Evolutionary conservation across 2,329 filamentous ascomycete genomes (phyloP), one percentile per base, ranked within the genome.

Genomic region (Cladosporium sp.): DNA sequence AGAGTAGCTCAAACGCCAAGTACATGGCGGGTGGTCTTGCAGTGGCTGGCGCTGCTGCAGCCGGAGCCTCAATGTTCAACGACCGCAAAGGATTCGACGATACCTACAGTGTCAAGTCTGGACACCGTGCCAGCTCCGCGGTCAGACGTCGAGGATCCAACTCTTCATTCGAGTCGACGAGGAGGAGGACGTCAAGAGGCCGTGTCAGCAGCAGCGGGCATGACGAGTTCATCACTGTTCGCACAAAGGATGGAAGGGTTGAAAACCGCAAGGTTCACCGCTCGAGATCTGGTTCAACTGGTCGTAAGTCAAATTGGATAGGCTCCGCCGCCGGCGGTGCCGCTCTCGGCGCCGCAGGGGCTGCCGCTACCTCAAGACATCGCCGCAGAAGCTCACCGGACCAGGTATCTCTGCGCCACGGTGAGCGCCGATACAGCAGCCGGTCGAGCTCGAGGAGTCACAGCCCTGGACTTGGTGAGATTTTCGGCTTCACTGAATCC

Each of bases 51-150:
- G 72, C 80, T 42, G 79, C 51, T 11, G 28, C 76, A 2, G 78
- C 78, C 58, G 74, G 80, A 50, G 80, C 80, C 2, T 79, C 80
- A 2, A 65, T 86, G 12, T 82, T 80, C 64, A 77, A 74, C 47
- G 75, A 74, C 30, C 73, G 75, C 15, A 73, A 82, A 59, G 80
- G 84, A 54, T 85, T 84, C 61, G 80, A 85, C 62, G 84, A 86
- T 65, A 83, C 81, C 0, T 84, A 86, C 62, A 85, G 80, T 64
- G 75, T 84, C 64, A 82, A 80, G 58, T 81, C 82, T 57, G 82
- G 83, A 17, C 77, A 75, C 60, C 70, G 69, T 15, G 71, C 72
- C 47, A 70, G 73, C 20, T 76, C 74, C 40, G 66, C 66, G 17
- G 59, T 64, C 9, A 56, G 69, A 38, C 60, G 66, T 38, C 66